phyloP scores from a whole-genome alignment of 805 yeast genomes.

The Metschnikowia hibisci region DNA sequence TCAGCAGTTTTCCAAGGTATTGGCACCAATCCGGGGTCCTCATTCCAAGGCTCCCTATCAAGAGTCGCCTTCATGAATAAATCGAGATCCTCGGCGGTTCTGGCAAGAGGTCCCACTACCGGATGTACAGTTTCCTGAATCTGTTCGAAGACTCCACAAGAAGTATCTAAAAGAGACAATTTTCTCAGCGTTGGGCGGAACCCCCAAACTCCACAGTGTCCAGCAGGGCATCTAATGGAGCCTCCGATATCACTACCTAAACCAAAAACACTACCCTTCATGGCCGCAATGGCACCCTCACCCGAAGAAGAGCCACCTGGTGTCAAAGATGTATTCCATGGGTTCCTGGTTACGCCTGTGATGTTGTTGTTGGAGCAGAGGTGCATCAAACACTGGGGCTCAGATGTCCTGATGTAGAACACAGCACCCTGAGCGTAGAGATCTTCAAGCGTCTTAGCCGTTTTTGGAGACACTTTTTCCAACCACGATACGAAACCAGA shows the following conservation, averaged over 20 bases:
- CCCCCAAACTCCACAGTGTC: slow-evolving; percentile 20
- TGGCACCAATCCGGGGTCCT: slow-evolving; percentile 16
- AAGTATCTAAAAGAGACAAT: slow-evolving; percentile 10
- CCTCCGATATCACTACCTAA: slow-evolving; percentile 20
- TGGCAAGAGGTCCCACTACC: slow-evolving; percentile 17
- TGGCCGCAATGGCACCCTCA: slow-evolving; percentile 19
- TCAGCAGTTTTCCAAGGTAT: slow-evolving; percentile 15
- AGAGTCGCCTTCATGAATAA: slow-evolving; percentile 16
- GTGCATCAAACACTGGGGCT: slow-evolving; percentile 20
- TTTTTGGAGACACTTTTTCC: slow-evolving; percentile 11
- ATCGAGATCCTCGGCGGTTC: slow-evolving; percentile 17
- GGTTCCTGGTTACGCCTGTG: slow-evolving; percentile 18
- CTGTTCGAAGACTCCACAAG: slow-evolving; percentile 10
- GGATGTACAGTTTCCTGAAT: slow-evolving; percentile 14
- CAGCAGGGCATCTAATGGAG: slow-evolving; percentile 19
- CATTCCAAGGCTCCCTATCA: slow-evolving; percentile 16
- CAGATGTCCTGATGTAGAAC: slow-evolving; percentile 17
- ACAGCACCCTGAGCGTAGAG: slow-evolving; percentile 17
- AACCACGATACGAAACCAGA: slow-evolving; percentile 16
- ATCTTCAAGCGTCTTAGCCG: slow-evolving; percentile 9
- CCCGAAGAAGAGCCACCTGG: slow-evolving; percentile 20
- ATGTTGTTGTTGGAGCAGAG: slow-evolving; percentile 18
- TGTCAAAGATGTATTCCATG: slow-evolving; percentile 16
- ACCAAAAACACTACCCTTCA: slow-evolving; percentile 19
- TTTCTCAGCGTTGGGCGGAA: slow-evolving; percentile 16